phyloP scores from a whole-genome alignment of 352 stramenopile genomes.

The Blastocystis sp. region DNA sequence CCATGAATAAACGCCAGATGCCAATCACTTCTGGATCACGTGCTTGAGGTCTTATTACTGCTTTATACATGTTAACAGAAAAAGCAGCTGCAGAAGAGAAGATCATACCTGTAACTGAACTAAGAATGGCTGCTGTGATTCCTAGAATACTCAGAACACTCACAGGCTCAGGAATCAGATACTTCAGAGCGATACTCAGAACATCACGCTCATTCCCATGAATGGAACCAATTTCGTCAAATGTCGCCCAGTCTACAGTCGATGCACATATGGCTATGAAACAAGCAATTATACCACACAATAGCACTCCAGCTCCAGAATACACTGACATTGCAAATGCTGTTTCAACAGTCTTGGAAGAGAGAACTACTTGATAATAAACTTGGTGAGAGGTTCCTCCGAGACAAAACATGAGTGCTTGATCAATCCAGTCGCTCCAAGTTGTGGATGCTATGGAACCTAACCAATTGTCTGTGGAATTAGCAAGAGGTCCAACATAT shows the following conservation, averaged over 20 bases:
- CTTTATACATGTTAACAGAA: neutral
- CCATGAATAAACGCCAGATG: neutral
- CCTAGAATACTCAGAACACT: neutral
- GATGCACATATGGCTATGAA: conserved; percentile 18
- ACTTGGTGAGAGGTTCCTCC: conserved; percentile 43
- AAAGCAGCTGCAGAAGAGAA: conserved; percentile 4
- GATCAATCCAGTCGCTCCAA: conserved; percentile 35
- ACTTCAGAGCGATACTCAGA: conserved; percentile 14
- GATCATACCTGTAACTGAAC: neutral
- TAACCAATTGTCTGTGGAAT: neutral
- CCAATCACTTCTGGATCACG: neutral
- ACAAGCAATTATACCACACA: conserved; percentile 3
- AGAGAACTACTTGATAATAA: conserved; percentile 42
- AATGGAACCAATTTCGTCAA: neutral
- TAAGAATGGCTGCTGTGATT: conserved; percentile 1
- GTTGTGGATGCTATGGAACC: neutral
- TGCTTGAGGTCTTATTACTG: neutral
- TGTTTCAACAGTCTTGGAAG: conserved; percentile 22
- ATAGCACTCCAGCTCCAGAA: neutral
- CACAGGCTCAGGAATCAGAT: neutral
- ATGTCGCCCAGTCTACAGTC: neutral
- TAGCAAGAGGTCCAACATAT: neutral
- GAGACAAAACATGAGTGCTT: conserved; percentile 24
- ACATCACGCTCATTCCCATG: neutral
- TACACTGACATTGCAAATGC: neutral